Evolutionary conservation across 2,329 filamentous ascomycete species (phyloP), one percentile per base, ranked within the genome.

Genomic region (Colletotrichum acutatum): DNA sequence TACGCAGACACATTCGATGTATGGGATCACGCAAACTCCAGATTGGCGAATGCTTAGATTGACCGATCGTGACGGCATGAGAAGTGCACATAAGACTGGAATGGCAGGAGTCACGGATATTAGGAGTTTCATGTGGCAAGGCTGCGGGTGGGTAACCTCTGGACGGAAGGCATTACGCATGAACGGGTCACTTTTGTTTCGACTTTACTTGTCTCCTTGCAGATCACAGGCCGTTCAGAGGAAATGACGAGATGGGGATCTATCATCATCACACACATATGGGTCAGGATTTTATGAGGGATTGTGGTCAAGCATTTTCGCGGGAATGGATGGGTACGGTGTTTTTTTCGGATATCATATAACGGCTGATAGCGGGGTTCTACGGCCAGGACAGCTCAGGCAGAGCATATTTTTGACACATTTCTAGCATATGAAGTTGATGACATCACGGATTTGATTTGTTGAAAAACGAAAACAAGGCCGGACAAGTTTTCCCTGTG

Each of bases 291-390:
- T 61, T 65, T n/a, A 46, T n/a, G 42, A 46, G 32, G 53, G 61
- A 37, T 19, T 22, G 2, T 30, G 8, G 28, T 30, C 12, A 16
- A 52, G 59, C 66, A 61, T 72, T 28, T 22, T 68, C 42, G 49
- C 66, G 70, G 70, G 30, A 49, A 64, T 19, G 52, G 59, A 16
- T 65, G 34, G 34, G 56, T 34, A 58, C 53, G 66, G 70, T 46
- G 66, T 72, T 60, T n/a, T 22, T 42, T 56, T 28, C 42, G 70
- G 54, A 32, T 54, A 56, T 64, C 28, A 69, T 26, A 64, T 26
- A 57, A 32, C 24, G 66, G 66, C 66, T 72, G 66, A 64, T 72
- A 70, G 70, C 70, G 60, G 66, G 70, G 70, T 70, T 72, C 70
- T 72, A 70, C 60, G 49, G 70, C 70, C 70, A 52, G 66, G 59